phyloP scores from a whole-genome alignment of 2,329 filamentous ascomycete species.

The Domatiomyces catenatus region DNA sequence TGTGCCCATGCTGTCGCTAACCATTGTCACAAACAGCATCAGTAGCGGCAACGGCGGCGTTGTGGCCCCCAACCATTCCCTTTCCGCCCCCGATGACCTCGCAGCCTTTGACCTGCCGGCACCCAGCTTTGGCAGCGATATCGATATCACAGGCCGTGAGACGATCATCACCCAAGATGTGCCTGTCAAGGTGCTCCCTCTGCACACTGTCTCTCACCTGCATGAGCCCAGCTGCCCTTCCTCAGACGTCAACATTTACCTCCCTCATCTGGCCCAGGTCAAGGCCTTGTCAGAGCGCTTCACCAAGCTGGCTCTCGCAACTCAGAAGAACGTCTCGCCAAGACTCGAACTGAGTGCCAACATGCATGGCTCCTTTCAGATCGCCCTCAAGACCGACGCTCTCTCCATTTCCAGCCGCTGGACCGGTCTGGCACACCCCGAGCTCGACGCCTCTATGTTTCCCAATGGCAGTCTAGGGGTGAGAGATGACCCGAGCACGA shows the following conservation, averaged over 20 bases:
- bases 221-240: constrained; percentile 84
- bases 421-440: constrained; percentile 73
- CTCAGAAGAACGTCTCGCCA: constrained; percentile 27
- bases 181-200: constrained; percentile 77
- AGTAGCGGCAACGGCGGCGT: constrained; percentile 35
- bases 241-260: constrained; percentile 82
- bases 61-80: constrained; percentile 17
- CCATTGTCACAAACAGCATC: constrained; percentile 62
- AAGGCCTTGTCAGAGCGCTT: constrained; percentile 93
- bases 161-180: constrained; percentile 92
- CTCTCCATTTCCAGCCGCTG: constrained; percentile 75
- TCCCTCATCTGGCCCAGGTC: constrained; percentile 73
- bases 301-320: constrained; percentile 56
- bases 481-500: constrained; percentile 66
- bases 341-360: constrained; percentile 81
- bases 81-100: constrained; percentile 10
- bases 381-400: constrained; percentile 68
- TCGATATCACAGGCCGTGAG: constrained; percentile 48
- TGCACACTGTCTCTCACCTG: constrained; percentile 73
- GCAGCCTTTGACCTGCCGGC: constrained; percentile 22
- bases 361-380: constrained; percentile 74
- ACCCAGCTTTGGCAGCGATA: constrained; percentile 26
- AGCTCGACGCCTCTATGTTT: constrained; percentile 64
- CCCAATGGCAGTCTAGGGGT: constrained; percentile 49
- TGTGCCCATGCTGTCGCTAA: constrained; percentile 73